Percentiles rank a stretch among this genome's conserved stretches.
These are phyloP conservation scores for Dothideomycetidae sp. DNA, from an alignment of 2,329 filamentous ascomycete species.

Conservation along the genomic window DNA sequence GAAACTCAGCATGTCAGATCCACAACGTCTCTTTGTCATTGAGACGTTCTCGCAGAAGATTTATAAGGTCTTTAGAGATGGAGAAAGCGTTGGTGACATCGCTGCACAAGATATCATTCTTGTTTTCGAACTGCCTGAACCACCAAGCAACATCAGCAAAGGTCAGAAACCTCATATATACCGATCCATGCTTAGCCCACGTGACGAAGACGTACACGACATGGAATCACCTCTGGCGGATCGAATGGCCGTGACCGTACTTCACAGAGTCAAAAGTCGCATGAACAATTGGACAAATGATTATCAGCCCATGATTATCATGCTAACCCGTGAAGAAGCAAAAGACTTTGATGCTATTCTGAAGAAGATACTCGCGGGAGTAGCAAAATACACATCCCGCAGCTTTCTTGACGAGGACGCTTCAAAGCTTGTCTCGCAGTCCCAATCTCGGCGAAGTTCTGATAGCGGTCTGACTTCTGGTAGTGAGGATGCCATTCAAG, in stretches of 20 bases:
- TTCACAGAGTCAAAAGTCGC: constrained; percentile 23
- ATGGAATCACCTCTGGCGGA: constrained; percentile 51
- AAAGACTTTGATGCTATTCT: constrained; percentile 55
- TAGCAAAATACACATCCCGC: constrained; percentile 55
- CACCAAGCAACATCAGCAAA: constrained; percentile 56
- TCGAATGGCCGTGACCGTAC: constrained; percentile 54
- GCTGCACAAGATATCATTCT: constrained; percentile 46
- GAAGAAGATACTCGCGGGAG: constrained; percentile 63
- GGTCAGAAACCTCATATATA: constrained; percentile 9
- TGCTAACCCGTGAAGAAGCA: constrained; percentile 60
- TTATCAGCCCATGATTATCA: constrained; percentile 46
- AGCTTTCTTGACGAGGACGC: constrained; percentile 30
- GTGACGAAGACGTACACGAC: constrained; percentile 33
- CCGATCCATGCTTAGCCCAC: constrained; percentile 8
- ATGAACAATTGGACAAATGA: neutral
- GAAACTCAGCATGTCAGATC: constrained; percentile 36
- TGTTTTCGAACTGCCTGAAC: constrained; percentile 63
- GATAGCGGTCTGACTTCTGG: constrained; percentile 15
- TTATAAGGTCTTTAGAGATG: constrained; percentile 73
- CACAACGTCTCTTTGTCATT: constrained; percentile 56
- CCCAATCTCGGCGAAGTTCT: constrained; percentile 5
- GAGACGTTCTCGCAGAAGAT: constrained; percentile 77
- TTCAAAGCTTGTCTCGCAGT: neutral
- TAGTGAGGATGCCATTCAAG: constrained; percentile 12
- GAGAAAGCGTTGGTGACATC: constrained; percentile 52